A percentile compares a stretch with the other conserved stretches of the same genome.
Evolutionary conservation across 2,329 filamentous ascomycete species (phyloP).

Genomic region (Nothophaeocryptopus gaeumannii): DNA sequence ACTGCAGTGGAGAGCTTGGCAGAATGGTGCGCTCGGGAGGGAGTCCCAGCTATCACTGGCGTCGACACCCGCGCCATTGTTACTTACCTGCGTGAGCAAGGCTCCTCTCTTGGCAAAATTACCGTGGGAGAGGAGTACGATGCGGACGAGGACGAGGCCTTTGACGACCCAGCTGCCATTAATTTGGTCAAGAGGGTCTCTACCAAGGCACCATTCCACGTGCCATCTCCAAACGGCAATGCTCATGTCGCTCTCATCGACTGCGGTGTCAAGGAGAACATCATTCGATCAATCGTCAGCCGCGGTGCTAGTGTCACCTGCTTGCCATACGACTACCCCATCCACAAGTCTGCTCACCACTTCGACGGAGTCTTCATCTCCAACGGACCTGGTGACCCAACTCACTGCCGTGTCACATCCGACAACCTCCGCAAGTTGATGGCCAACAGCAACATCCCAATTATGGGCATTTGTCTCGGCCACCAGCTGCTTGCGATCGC

Average conservation of each 20-base stretch:
- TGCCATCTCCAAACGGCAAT: conserved; percentile 76
- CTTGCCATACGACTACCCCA: conserved; percentile 94
- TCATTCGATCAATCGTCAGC: conserved; percentile 86
- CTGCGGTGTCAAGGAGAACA: conserved; percentile 99
- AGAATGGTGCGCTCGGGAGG: conserved; percentile 94
- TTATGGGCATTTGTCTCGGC: conserved; percentile 97
- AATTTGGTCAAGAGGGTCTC: conserved; percentile 94
- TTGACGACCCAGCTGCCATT: conserved; percentile 90
- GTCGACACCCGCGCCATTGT: conserved; percentile 97
- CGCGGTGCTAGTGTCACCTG: conserved; percentile 90
- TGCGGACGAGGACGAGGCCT: conserved; percentile 95
- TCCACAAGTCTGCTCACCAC: conserved; percentile 96
- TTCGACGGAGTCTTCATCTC: conserved; percentile 99
- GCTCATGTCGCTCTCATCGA: conserved; percentile 93
- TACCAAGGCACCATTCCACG: conserved; percentile 97
- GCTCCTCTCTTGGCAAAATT: conserved; percentile 92
- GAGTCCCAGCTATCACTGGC: conserved; percentile 91
- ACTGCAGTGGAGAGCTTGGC: conserved; percentile 91
- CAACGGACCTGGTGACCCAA: conserved; percentile 96
- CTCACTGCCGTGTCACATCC: conserved; percentile 90
- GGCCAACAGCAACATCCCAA: conserved; percentile 82
- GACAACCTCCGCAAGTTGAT: conserved; percentile 90
- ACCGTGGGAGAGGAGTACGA: conserved; percentile 97
- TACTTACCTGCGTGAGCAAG: conserved; percentile 91
- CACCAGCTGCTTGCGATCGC: conserved; percentile 94